Evolutionary conservation across 257 asterid genomes (phyloP), one percentile per base, ranked within the genome.

Genomic region (Nicotiana sylvestris): DNA sequence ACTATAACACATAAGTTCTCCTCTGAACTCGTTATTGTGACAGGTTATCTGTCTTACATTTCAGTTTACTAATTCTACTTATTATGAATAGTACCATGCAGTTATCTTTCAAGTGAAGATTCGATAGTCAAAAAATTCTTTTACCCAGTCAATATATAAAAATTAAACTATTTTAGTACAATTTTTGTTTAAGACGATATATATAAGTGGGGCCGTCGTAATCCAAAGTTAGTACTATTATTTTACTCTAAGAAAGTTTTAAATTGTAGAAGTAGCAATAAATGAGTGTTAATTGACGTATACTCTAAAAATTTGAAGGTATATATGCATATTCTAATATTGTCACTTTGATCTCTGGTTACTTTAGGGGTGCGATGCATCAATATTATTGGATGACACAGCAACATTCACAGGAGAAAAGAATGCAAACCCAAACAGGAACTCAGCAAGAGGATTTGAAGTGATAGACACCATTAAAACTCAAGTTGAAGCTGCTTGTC

Each of bases 401-500:
- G 7, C 88, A 21, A 76, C 83, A 1, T 85, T 90, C 62, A 86
- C 87, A 0, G 88, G 93, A 17, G 93, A 90, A 81, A 87, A 90
- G 81, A 90, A 53, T 16, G 90, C 93, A 58, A 13, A 0, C 16
- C 93, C 91, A 37, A 88, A 88, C 79, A 82, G 51, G 5, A 87
- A 86, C 55, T 88, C 93, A 35, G 86, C 80, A 0, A 81, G 91
- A 86, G 91, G 93, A 5, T 88, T 83, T 64, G 85, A 86, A 6
- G 89, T 88, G 32, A 90, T 90, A 25, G 93, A 90, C 83, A 82
- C 76, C 60, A 87, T 89, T 9, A 90, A 90, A 83, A 76, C 90
- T 69, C 82, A 81, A 43, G 93, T 90, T 37, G 93, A 90, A 83
- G 90, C 87, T 2, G 85, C 90, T 81, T 90, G 93, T 62, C 82